These are phyloP conservation scores for Antitrichia curtipendula DNA, from an alignment of 225 moss, liverwort and hornwort genomes.

Conservation along the genomic window DNA sequence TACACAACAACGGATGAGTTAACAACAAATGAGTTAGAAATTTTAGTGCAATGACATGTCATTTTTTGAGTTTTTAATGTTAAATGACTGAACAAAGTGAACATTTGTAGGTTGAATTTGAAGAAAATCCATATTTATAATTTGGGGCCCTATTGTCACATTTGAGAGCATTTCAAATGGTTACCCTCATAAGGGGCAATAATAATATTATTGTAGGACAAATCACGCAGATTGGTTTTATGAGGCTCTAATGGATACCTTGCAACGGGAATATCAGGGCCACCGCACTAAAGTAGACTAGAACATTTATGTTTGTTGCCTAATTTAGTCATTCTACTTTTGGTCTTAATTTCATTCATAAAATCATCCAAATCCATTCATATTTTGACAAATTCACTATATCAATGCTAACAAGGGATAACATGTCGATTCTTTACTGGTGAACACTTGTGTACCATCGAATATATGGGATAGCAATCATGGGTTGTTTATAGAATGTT, in stretches of 20 bases:
- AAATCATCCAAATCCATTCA: not conserved
- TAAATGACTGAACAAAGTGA: not conserved
- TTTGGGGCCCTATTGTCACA: too few species aligned
- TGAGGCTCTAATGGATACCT: accelerated
- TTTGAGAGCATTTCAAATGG: not conserved
- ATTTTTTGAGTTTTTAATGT: too few species aligned
- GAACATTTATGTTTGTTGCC: accelerated
- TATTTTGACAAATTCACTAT: not conserved
- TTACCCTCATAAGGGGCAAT: too few species aligned
- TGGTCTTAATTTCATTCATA: accelerated
- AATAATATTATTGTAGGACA: accelerated
- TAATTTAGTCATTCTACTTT: not conserved
- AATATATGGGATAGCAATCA: accelerated
- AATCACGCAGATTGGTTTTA: not conserved
- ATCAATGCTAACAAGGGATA: not conserved
- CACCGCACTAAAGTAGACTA: not conserved
- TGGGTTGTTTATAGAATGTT: not conserved
- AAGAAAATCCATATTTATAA: not conserved
- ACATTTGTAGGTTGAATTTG: not conserved
- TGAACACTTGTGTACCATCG: not conserved
- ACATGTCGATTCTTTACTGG: not conserved
- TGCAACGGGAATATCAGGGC: accelerated
- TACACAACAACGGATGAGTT: accelerated
- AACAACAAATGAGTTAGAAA: not conserved
- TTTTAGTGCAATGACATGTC: not conserved